Evolutionary conservation across 1,139 yeast genomes (phyloP), one percentile per base, ranked within the genome.

Genomic region (Taphrina populina): DNA sequence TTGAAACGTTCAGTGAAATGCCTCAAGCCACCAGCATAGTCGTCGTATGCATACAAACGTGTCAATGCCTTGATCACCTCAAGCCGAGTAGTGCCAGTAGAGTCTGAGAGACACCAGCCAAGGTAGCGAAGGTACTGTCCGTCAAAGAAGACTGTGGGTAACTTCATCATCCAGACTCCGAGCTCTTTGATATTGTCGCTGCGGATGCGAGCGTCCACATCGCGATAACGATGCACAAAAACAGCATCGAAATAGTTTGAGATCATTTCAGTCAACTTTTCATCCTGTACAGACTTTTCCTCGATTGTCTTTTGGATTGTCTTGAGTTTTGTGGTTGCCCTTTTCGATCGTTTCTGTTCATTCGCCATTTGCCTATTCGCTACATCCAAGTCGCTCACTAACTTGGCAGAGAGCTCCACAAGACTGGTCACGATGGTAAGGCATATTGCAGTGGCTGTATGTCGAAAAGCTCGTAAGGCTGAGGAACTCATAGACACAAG

Each of bases 91-190:
- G 68, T 62, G 13, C 77, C 69, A 19, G 78, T 76, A 1, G 81
- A 75, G 65, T 90, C 97, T 6, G 92, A 82, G 45, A 88, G 71
- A 20, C 87, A 73, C 94, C 95, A 85, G 2, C 95, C 95, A 65
- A 84, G 78, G 66, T 85, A 86, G 60, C 90, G 77, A 59, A 88
- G 73, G 65, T 81, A 85, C 0, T 81, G 72, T 1, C 84, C 82
- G 59, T 82, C 85, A 63, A 84, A 76, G 64, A 85, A 88, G 56
- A 76, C 71, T 57, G 83, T 88, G 0, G 95, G 95, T 60, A 77
- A 78, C 5, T 71, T 66, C n/a, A 76, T 73, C 73, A 87, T 84
- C 84, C 95, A 84, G 24, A 70, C 73, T 19, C 88, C 80, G 47
- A 88, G 71, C 39, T 77, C 75, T 13, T 68, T 65, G 62, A 87